Conservation (phyloP, 73 alveolate species). For the Paramecium pentaurelia region DNA sequence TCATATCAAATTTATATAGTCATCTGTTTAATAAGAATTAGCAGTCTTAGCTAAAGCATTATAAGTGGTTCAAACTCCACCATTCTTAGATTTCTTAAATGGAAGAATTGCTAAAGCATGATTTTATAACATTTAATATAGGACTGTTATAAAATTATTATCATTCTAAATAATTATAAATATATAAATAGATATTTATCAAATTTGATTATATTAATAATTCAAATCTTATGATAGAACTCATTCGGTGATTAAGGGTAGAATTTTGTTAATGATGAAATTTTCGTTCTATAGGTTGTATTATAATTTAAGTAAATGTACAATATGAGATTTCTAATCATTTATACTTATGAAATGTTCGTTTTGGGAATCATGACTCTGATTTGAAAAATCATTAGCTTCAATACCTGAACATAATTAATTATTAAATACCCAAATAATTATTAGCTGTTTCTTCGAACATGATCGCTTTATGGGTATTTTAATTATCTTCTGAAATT, state of each 20-base stretch:
- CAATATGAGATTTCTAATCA: neutral
- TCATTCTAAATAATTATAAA: neutral
- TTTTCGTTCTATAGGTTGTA: neutral
- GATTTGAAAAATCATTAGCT: neutral
- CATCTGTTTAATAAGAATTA: conserved; percentile 25
- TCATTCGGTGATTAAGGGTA: neutral
- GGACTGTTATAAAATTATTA: neutral
- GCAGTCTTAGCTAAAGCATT: conserved; percentile 38
- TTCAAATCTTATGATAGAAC: neutral
- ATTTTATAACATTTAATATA: neutral
- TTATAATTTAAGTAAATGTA: neutral
- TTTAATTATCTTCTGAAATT: neutral
- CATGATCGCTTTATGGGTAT: neutral
- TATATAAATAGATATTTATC: no score
- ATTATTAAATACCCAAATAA: neutral
- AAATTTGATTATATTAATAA: no score
- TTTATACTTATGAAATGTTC: no score
- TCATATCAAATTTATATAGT: neutral
- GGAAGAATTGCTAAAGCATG: conserved; percentile 32
- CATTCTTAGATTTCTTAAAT: conserved; percentile 6
- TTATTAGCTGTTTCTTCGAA: neutral
- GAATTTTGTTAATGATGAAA: neutral
- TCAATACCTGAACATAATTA: neutral
- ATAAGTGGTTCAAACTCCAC: conserved; percentile 8
- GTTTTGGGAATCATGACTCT: neutral